phyloP scores from a whole-genome alignment of 441 rosid species.

The Croton setiger region DNA sequence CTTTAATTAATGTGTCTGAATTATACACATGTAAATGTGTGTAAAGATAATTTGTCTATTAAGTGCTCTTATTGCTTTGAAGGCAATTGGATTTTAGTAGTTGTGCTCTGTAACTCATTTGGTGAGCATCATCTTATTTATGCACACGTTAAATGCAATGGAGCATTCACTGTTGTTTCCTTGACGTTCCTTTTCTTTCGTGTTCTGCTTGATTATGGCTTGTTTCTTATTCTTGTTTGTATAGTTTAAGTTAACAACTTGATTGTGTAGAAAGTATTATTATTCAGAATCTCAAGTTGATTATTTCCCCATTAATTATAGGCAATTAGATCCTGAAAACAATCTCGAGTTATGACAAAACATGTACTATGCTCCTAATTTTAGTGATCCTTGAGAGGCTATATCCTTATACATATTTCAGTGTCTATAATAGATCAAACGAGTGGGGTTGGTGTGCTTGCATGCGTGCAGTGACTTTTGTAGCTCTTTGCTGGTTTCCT shows the following conservation, averaged over 20 bases:
- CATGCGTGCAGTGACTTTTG: not conserved
- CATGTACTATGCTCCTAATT: not conserved
- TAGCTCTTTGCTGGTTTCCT: constrained; percentile 18
- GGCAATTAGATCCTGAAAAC: not conserved
- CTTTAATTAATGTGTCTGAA: not conserved
- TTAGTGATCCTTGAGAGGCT: not conserved
- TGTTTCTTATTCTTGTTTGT: not conserved
- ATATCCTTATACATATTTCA: not conserved
- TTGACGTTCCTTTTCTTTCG: not conserved
- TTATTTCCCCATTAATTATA: not conserved
- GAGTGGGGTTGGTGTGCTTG: constrained; percentile 1
- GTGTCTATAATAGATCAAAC: constrained; percentile 3
- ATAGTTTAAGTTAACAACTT: not conserved
- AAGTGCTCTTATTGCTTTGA: not conserved
- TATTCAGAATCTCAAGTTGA: not conserved
- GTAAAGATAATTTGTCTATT: not conserved
- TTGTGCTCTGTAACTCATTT: not conserved
- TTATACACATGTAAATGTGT: not conserved
- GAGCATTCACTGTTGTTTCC: not conserved
- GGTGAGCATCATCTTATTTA: not conserved
- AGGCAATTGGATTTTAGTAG: not conserved
- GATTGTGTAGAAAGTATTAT: not conserved
- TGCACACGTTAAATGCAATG: not conserved
- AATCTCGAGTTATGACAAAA: not conserved
- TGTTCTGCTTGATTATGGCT: not conserved